Percentiles rank a stretch among this genome's conserved stretches.
Evolutionary conservation across 2,329 filamentous ascomycete species (phyloP).

Genomic region (Microcyclospora tardicrescens): DNA sequence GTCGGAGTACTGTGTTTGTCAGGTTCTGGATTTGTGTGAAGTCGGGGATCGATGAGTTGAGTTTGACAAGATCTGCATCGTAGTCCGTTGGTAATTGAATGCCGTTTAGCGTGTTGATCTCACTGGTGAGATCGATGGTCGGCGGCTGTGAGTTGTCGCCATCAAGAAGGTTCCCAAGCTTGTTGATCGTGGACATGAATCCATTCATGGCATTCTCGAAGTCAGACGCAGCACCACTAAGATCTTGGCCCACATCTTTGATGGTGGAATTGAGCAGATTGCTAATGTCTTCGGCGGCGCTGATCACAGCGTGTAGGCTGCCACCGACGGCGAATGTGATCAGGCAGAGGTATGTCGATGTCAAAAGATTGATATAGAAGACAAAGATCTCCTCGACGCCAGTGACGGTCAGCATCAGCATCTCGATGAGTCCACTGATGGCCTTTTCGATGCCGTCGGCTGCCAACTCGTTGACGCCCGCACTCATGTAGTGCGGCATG

Average conservation of each 20-base stretch:
- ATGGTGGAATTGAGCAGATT: slow-evolving; percentile 49
- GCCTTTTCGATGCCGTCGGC: slow-evolving; percentile 68
- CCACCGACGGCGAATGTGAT: slow-evolving; percentile 73
- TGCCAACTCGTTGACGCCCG: slow-evolving; percentile 76
- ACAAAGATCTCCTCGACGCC: slow-evolving; percentile 77
- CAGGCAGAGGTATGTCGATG: slow-evolving; percentile 79
- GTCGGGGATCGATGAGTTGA: slow-evolving; percentile 68
- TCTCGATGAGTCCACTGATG: slow-evolving; percentile 64
- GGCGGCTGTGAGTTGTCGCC: slow-evolving; percentile 32
- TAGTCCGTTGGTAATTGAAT: slow-evolving; percentile 59
- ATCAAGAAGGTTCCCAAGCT: slow-evolving; percentile 27
- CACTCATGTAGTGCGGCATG: slow-evolving; percentile 89
- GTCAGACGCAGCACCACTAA: slow-evolving; percentile 30
- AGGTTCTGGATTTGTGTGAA: slow-evolving; percentile 76
- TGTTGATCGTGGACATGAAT: slow-evolving; percentile 39
- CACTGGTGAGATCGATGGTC: slow-evolving; percentile 50
- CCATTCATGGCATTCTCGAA: slow-evolving; percentile 44
- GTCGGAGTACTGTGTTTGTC: slow-evolving; percentile 58
- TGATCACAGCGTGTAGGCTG: slow-evolving; percentile 57
- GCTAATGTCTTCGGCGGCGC: slow-evolving; percentile 47
- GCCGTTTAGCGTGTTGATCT: slow-evolving; percentile 53
- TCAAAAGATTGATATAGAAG: slow-evolving; percentile 86
- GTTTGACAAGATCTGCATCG: slow-evolving; percentile 52
- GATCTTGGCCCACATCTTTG: slow-evolving; percentile 42
- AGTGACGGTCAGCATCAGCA: slow-evolving; percentile 66